These are phyloP conservation scores for Penicillium goetzii DNA, from an alignment of 495 filamentous ascomycete genomes.

Conservation along the genomic window DNA sequence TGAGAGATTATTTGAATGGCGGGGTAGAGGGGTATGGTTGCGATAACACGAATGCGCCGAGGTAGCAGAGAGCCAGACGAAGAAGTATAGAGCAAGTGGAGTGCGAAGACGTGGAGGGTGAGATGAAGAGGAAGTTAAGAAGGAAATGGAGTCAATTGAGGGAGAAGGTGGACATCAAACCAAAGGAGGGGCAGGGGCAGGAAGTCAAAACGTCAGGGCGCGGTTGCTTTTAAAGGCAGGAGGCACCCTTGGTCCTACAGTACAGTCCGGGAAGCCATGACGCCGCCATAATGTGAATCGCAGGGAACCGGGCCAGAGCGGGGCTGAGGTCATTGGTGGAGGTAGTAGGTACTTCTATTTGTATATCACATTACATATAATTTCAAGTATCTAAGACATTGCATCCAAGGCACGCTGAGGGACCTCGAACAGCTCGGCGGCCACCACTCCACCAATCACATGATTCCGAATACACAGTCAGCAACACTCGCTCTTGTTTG, in stretches of 20 bases:
- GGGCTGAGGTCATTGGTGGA: slow-evolving; percentile 23
- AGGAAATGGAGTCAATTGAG: background rate
- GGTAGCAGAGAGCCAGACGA: background rate
- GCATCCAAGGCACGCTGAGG: slow-evolving; percentile 7
- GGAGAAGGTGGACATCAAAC: background rate
- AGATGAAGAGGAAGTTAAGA: background rate
- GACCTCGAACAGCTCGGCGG: slow-evolving; percentile 1
- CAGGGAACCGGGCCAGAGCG: slow-evolving; percentile 21
- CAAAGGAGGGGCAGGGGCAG: slow-evolving; percentile 10
- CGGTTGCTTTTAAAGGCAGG: slow-evolving; percentile 23
- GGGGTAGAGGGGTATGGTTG: slow-evolving; percentile 7
- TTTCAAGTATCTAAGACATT: slow-evolving; percentile 14
- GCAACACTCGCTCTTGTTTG: background rate
- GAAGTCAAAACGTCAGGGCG: slow-evolving; percentile 8
- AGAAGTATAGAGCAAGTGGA: background rate
- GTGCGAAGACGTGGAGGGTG: background rate
- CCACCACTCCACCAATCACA: slow-evolving; percentile 16
- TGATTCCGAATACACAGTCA: background rate
- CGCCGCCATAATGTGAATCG: slow-evolving; percentile 20
- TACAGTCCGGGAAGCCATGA: slow-evolving; percentile 18
- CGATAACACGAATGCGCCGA: slow-evolving; percentile 5
- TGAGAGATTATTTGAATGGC: background rate
- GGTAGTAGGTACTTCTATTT: background rate
- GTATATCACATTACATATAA: background rate
- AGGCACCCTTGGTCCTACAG: slow-evolving; percentile 7